Evolutionary conservation across 176 grass and related monocot species (phyloP).

Genomic region (Aechmea fasciata): DNA sequence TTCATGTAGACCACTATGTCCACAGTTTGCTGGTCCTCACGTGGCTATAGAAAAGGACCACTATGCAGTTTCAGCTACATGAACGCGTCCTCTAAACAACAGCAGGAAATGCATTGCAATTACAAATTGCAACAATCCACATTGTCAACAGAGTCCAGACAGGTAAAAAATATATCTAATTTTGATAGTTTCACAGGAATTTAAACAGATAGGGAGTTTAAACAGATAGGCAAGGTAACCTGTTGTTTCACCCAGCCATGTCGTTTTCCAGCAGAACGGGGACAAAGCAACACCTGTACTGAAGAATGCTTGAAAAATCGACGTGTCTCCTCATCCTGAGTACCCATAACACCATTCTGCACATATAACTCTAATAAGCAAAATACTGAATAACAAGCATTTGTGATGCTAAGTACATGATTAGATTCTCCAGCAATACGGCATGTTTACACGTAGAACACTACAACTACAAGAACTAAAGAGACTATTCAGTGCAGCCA

Average conservation of each 20-base stretch:
- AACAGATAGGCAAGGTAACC: conserved; percentile 25
- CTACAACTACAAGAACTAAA: neutral
- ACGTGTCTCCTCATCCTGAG: conserved; percentile 60
- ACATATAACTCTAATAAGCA: conserved; percentile 16
- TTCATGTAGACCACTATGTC: neutral
- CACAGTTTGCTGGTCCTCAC: neutral
- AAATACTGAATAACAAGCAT: neutral
- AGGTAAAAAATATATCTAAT: too few relatives aligned
- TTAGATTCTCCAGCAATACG: conserved; percentile 20
- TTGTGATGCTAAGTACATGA: neutral
- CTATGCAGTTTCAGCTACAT: neutral
- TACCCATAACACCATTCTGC: conserved; percentile 67
- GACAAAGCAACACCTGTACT: conserved; percentile 67
- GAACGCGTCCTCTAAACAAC: neutral
- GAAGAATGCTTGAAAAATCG: conserved; percentile 95
- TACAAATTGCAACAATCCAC: too few relatives aligned
- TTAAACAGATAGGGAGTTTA: neutral
- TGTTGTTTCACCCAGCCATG: conserved; percentile 76
- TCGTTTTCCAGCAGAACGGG: conserved; percentile 61
- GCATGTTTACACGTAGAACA: neutral
- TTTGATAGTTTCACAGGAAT: too few relatives aligned
- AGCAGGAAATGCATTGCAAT: too few relatives aligned
- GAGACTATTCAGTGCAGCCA: neutral
- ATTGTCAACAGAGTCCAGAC: too few relatives aligned
- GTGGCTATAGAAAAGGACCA: neutral